Conservation (phyloP, 2,329 filamentous ascomycete species). For the Epichloe brachyelytri region DNA sequence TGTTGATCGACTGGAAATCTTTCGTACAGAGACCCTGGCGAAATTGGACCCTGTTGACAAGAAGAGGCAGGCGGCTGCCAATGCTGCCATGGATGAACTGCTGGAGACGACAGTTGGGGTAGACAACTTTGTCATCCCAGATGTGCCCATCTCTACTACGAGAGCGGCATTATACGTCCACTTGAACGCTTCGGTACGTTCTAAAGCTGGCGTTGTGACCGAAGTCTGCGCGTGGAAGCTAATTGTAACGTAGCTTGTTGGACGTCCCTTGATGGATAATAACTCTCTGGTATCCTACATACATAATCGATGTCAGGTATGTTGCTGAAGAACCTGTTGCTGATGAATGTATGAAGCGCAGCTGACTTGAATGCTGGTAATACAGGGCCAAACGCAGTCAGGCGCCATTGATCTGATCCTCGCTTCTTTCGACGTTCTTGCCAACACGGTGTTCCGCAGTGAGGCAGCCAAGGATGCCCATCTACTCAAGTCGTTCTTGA, state of each 20-base stretch:
- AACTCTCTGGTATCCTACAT: slow-evolving; percentile 64
- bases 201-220: not conserved
- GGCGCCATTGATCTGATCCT: slow-evolving; percentile 74
- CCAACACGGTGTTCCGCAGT: slow-evolving; percentile 66
- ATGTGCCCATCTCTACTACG: slow-evolving; percentile 61
- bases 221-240: not conserved
- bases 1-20: slow-evolving; percentile 40
- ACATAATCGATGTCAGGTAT: slow-evolving; percentile 70
- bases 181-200: slow-evolving; percentile 61
- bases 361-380: slow-evolving; percentile 3
- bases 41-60: slow-evolving; percentile 41
- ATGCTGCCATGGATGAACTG: slow-evolving; percentile 41
- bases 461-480: slow-evolving; percentile 49
- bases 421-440: slow-evolving; percentile 78
- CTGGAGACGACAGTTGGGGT: slow-evolving; percentile 43
- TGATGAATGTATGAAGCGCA: not conserved
- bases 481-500: slow-evolving; percentile 73
- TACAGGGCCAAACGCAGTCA: slow-evolving; percentile 60
- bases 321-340: not conserved
- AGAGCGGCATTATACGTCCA: slow-evolving; percentile 77
- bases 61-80: slow-evolving; percentile 33
- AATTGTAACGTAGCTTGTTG: slow-evolving; percentile 48
- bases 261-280: slow-evolving; percentile 75
- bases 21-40: slow-evolving; percentile 43
- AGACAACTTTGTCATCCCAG: slow-evolving; percentile 42